Evolutionary conservation across 2,329 filamentous ascomycete genomes (phyloP).

Genomic region (Arthrobotrys pseudoclavata): DNA sequence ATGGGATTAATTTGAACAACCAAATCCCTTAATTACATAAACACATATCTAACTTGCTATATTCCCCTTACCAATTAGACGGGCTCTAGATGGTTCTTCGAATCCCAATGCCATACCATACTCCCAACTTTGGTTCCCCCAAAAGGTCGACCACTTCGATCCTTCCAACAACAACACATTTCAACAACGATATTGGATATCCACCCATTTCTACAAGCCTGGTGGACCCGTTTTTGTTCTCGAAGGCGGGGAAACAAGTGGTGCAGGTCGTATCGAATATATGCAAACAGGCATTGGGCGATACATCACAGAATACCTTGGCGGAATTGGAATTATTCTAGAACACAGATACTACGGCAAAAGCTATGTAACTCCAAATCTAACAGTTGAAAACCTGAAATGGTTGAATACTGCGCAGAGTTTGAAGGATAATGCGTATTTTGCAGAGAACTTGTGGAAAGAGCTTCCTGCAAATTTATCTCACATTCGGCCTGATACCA

Average conservation of each 20-base stretch:
- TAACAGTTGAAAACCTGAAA: slow-evolving; percentile 78
- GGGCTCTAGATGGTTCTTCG: background rate
- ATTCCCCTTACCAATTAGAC: slow-evolving; percentile 30
- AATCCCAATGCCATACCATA: slow-evolving; percentile 43
- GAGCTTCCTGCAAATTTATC: slow-evolving; percentile 78
- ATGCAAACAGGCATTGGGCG: slow-evolving; percentile 83
- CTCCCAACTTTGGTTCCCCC: slow-evolving; percentile 47
- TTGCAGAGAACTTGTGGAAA: slow-evolving; percentile 75
- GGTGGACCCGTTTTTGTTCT: slow-evolving; percentile 87
- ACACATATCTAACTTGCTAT: background rate
- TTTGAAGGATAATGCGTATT: slow-evolving; percentile 83
- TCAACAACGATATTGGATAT: slow-evolving; percentile 84
- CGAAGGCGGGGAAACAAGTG: slow-evolving; percentile 78
- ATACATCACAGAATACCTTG: slow-evolving; percentile 77
- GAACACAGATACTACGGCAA: slow-evolving; percentile 90
- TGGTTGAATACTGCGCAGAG: slow-evolving; percentile 88
- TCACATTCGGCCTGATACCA: slow-evolving; percentile 75
- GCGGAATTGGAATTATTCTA: slow-evolving; percentile 82
- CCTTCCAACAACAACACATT: slow-evolving; percentile 79
- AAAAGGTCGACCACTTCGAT: slow-evolving; percentile 66
- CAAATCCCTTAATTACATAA: background rate
- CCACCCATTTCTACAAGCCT: slow-evolving; percentile 78
- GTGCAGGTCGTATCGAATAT: slow-evolving; percentile 75
- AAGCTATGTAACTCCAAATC: slow-evolving; percentile 77
- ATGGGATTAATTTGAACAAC: background rate